Evolutionary conservation across 2,329 filamentous ascomycete genomes (phyloP).

Genomic region (Periglandula ipomoeae): DNA sequence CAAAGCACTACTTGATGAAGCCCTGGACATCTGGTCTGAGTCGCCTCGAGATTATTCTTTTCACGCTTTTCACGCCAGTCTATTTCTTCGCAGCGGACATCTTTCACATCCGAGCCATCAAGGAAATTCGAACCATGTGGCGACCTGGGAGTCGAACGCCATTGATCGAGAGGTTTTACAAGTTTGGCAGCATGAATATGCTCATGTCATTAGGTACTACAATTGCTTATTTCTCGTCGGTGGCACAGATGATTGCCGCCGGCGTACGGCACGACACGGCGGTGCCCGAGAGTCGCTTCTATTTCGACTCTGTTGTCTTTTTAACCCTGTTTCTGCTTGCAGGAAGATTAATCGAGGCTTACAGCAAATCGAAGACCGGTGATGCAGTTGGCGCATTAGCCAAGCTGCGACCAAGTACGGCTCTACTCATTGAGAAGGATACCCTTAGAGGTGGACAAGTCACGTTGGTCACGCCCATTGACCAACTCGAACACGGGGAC

Average conservation of each 20-base stretch:
- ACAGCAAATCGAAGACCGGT: conserved; percentile 84
- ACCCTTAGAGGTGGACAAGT: conserved; percentile 21
- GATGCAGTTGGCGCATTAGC: conserved; percentile 75
- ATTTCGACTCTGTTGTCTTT: conserved; percentile 92
- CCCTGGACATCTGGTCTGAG: conserved; percentile 65
- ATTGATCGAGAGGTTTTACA: conserved; percentile 66
- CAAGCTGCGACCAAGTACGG: conserved; percentile 68
- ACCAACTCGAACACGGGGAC: conserved; percentile 68
- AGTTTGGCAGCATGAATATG: conserved; percentile 97
- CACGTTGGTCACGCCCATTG: conserved; percentile 43
- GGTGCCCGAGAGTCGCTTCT: conserved; percentile 45
- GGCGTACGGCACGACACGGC: conserved; percentile 36
- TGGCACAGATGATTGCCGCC: conserved; percentile 63
- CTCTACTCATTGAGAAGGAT: conserved; percentile 53
- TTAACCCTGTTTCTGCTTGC: conserved; percentile 77
- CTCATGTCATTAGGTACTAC: conserved; percentile 82
- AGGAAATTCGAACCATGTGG: conserved; percentile 74
- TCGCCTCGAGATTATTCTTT: conserved; percentile 69
- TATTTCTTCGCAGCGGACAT: conserved; percentile 81
- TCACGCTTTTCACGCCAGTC: conserved; percentile 73
- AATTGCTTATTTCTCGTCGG: conserved; percentile 77
- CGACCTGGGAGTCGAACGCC: conserved; percentile 63
- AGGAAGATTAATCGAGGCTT: conserved; percentile 71
- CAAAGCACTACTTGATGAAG: conserved; percentile 58
- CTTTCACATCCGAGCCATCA: conserved; percentile 71